phyloP scores from a whole-genome alignment of 139 green algal genomes.

The Haematococcus sp. region DNA sequence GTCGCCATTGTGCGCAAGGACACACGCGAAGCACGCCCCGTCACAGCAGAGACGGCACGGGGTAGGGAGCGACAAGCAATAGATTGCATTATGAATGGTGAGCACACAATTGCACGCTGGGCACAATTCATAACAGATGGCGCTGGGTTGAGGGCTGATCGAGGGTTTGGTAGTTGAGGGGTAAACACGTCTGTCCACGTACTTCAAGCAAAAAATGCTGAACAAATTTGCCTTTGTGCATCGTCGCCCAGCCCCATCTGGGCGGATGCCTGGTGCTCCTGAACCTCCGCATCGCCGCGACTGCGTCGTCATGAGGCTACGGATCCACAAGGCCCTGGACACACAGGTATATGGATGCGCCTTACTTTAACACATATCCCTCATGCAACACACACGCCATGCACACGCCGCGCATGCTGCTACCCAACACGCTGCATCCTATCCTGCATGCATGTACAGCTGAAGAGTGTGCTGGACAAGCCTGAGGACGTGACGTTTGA shows the following conservation, averaged over 20 bases:
- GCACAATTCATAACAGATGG: too few relatives aligned
- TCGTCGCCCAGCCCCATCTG: background rate
- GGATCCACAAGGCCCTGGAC: conserved; percentile 21
- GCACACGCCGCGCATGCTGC: background rate
- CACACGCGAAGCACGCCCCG: too few relatives aligned
- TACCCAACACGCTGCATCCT: background rate
- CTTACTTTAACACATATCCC: too few relatives aligned
- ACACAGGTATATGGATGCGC: background rate
- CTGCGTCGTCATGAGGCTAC: background rate
- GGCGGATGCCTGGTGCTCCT: too few relatives aligned
- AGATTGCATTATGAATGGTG: background rate
- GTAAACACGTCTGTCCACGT: too few relatives aligned
- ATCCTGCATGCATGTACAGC: conserved; percentile 11
- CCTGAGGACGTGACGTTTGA: conserved; percentile 31
- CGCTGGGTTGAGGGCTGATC: background rate
- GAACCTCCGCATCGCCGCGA: background rate
- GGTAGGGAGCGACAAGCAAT: background rate
- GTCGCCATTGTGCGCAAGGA: conserved; percentile 26
- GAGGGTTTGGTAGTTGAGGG: background rate
- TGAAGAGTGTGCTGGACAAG: background rate
- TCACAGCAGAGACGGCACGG: background rate
- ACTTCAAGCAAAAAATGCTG: background rate
- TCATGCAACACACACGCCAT: too few relatives aligned
- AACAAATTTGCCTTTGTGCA: too few relatives aligned
- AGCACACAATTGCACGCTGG: too few relatives aligned